phyloP scores from a whole-genome alignment of 768 basidiomycete genomes.

The Cystobasidium onofrii region DNA sequence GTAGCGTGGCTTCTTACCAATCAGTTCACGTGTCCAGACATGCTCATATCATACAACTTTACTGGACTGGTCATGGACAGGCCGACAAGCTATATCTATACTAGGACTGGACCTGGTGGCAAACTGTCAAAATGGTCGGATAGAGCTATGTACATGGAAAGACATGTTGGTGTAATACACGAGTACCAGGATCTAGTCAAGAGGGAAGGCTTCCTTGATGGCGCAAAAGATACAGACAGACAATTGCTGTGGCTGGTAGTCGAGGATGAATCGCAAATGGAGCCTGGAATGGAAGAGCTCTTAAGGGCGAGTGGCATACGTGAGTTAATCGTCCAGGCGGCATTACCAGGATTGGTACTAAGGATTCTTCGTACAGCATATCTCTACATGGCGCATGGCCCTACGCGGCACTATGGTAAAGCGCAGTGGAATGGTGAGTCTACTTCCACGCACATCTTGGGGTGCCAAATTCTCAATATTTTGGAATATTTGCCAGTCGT shows the following conservation, averaged over 20 bases:
- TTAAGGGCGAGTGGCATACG: constrained; percentile 9
- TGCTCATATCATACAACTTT: constrained; percentile 26
- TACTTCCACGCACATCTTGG: too few species aligned
- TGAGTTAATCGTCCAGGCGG: too few species aligned
- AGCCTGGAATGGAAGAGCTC: constrained; percentile 5
- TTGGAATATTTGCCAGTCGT: constrained; percentile 15
- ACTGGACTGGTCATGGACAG: constrained; percentile 12
- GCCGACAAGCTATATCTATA: constrained; percentile 24
- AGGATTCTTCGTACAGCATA: neutral
- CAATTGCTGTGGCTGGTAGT: constrained; percentile 20
- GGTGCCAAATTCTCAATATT: too few species aligned
- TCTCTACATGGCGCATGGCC: constrained; percentile 29
- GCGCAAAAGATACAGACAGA: constrained; percentile 12
- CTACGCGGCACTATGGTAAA: constrained; percentile 21
- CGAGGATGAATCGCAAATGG: constrained; percentile 25
- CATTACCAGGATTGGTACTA: too few species aligned
- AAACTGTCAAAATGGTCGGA: constrained; percentile 10
- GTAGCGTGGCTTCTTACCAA: constrained; percentile 16
- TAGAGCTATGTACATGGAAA: constrained; percentile 17
- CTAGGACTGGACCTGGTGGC: constrained; percentile 24
- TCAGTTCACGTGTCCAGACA: constrained; percentile 26
- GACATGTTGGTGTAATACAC: constrained; percentile 22
- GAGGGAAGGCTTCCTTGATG: constrained; percentile 11
- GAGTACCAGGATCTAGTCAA: neutral
- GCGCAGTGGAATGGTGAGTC: constrained; percentile 26